Percentiles rank a stretch among this genome's conserved stretches.
phyloP scores from a whole-genome alignment of 2,329 filamentous ascomycete species.

The Leptographium lundbergii region DNA sequence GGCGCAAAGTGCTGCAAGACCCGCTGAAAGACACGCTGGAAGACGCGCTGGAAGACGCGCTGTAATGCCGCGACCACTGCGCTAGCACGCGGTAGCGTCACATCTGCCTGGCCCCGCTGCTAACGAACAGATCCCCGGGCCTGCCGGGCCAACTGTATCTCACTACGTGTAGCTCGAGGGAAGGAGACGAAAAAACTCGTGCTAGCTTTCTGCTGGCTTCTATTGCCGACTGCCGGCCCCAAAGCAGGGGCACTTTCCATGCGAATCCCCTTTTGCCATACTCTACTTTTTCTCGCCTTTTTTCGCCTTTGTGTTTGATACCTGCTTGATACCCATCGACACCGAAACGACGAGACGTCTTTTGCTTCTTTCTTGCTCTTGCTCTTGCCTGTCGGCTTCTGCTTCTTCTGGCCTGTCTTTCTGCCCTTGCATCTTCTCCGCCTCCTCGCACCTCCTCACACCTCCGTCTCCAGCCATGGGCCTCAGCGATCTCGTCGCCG shows the following conservation, averaged over 20 bases:
- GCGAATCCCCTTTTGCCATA: neutral
- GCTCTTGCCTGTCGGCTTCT: neutral
- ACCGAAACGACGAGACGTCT: neutral
- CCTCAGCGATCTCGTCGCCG: constrained; percentile 14
- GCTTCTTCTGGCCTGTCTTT: neutral
- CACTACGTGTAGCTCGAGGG: neutral
- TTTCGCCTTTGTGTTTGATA: neutral
- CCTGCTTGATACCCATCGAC: neutral
- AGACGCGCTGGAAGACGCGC: neutral
- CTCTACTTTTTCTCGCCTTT: neutral
- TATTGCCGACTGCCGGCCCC: neutral
- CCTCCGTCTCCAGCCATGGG: constrained; percentile 12
- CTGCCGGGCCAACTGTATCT: neutral
- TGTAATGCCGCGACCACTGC: neutral
- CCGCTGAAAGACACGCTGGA: neutral
- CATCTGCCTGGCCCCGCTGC: neutral
- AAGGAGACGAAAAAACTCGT: neutral
- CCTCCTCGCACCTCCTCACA: neutral
- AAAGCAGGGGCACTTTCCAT: neutral
- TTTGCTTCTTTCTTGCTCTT: neutral
- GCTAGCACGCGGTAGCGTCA: neutral
- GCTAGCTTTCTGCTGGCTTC: neutral
- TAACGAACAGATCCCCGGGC: neutral
- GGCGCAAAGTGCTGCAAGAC: neutral
- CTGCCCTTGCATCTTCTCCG: neutral